These are phyloP conservation scores for Neurospora sp. DNA, from an alignment of 495 filamentous ascomycete genomes.

Conservation along the genomic window DNA sequence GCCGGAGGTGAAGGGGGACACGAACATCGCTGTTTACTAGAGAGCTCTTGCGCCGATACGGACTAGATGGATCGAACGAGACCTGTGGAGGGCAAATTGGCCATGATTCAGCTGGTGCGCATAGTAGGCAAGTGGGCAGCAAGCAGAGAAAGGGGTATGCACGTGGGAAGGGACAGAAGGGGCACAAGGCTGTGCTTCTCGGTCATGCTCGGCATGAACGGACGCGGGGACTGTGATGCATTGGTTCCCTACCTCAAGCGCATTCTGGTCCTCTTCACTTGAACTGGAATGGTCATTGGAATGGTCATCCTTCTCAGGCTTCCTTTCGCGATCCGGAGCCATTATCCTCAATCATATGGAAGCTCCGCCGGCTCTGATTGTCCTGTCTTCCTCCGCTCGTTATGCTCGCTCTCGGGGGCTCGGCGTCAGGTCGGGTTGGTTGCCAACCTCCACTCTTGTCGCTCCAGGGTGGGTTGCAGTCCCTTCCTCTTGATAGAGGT, in stretches of 20 bases:
- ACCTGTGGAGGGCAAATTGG: conserved; percentile 42
- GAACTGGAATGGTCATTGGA: conserved; percentile 22
- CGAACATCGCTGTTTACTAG: conserved; percentile 50
- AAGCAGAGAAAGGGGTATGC: neutral
- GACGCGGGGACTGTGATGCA: neutral
- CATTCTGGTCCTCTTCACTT: conserved; percentile 31
- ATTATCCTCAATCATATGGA: conserved; percentile 6
- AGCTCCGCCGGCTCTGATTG: neutral
- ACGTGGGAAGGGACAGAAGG: neutral
- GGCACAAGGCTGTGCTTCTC: neutral
- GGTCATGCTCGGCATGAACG: neutral
- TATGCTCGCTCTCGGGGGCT: neutral
- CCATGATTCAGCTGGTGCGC: neutral
- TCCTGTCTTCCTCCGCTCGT: neutral
- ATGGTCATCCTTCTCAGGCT: conserved; percentile 9
- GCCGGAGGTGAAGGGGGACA: conserved; percentile 27
- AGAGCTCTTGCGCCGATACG: conserved; percentile 79
- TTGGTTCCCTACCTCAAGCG: conserved; percentile 28
- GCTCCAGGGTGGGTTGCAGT: neutral
- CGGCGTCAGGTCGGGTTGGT: neutral
- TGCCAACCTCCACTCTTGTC: neutral
- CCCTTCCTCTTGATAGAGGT: neutral
- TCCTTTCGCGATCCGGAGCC: neutral
- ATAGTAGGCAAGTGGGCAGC: neutral
- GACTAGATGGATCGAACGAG: conserved; percentile 56